Evolutionary conservation across 1,284 basidiomycete genomes (phyloP).

Genomic region (Testicularia cyperi): DNA sequence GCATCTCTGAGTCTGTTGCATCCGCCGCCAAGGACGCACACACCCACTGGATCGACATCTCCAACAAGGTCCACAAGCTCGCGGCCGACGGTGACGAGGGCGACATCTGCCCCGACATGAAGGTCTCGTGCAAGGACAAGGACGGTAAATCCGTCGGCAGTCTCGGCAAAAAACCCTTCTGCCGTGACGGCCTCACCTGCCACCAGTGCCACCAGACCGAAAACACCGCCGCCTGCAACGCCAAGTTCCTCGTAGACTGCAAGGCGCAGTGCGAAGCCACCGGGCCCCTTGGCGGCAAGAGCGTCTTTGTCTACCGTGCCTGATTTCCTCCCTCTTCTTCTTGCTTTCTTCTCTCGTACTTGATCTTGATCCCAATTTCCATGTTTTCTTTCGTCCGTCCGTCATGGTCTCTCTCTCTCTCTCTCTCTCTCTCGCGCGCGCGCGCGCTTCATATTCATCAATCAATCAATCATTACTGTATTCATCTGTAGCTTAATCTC

Average conservation of each 20-base stretch:
- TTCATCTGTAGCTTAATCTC: too few relatives aligned
- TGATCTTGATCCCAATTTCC: too few relatives aligned
- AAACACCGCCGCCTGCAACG: conserved; percentile 39
- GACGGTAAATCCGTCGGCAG: conserved; percentile 34
- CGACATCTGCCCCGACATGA: conserved; percentile 42
- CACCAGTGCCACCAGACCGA: conserved; percentile 37
- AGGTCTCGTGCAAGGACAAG: conserved; percentile 29
- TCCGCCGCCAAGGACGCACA: too few relatives aligned
- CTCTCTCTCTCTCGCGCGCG: too few relatives aligned
- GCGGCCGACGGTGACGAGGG: conserved; percentile 17
- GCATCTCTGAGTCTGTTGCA: too few relatives aligned
- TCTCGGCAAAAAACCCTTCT: conserved; percentile 42
- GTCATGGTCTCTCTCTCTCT: too few relatives aligned
- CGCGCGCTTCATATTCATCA: too few relatives aligned
- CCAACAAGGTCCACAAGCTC: neutral
- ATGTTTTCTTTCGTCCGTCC: neutral
- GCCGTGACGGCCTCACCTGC: conserved; percentile 29
- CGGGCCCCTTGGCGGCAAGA: conserved; percentile 36
- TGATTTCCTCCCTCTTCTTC: neutral
- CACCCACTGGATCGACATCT: too few relatives aligned
- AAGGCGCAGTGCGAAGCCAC: conserved; percentile 39
- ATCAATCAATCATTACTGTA: too few relatives aligned
- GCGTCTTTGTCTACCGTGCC: conserved; percentile 14
- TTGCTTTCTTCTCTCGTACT: neutral
- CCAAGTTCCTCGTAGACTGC: conserved; percentile 28